Evolutionary conservation across 2,329 filamentous ascomycete species (phyloP).

Genomic region (Orbilia quercus): DNA sequence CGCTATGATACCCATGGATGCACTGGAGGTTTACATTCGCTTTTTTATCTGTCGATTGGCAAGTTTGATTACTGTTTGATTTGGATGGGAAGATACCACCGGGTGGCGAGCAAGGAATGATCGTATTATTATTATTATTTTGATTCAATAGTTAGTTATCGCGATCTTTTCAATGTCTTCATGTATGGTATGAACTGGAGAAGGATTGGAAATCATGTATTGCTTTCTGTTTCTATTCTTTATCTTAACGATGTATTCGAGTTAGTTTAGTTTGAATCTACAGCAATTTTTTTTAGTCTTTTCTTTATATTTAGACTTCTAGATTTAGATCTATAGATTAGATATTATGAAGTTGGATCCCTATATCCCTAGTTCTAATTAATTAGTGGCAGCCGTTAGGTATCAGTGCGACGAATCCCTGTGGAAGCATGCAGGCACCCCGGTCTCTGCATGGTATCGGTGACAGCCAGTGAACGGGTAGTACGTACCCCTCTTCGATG

Average conservation of each 20-base stretch:
- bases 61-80: constrained; percentile 6
- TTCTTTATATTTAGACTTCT: no score
- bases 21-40: constrained; percentile 21
- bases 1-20: constrained; percentile 57
- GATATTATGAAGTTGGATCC: no score
- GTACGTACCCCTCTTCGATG: no score
- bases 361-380: no score
- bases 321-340: no score
- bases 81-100: constrained; percentile 35
- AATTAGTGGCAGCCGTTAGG: no score
- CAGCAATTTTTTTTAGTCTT: not conserved
- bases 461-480: no score
- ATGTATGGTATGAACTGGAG: not conserved
- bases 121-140: no score
- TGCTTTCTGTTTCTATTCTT: not conserved
- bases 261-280: constrained; percentile 24
- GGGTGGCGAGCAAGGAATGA: constrained; percentile 21
- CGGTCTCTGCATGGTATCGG: not conserved
- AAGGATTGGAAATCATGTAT: not conserved
- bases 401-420: no score
- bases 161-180: not conserved
- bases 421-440: not conserved
- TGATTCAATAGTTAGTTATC: no score
- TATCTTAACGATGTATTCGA: not conserved
- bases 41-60: constrained; percentile 3